Base-by-base conservation (phyloP, 2,329 filamentous ascomycete species). In the Fusarium tanahbumbuense region DNA sequence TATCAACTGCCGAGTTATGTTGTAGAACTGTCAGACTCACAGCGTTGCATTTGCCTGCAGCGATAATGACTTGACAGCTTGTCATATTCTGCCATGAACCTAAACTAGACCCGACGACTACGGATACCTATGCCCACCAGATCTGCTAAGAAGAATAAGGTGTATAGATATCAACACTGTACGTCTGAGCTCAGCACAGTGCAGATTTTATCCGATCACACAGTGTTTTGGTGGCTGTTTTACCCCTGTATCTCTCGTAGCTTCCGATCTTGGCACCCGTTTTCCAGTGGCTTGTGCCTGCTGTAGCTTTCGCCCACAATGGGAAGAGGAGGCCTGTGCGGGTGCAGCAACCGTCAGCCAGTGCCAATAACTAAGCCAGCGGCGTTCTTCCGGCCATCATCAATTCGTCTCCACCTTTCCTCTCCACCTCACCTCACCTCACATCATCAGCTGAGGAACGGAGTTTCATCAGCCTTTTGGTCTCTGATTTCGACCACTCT, bases 401-500 rank as follows among this genome's bases (percentile, higher is more conserved):
- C 42, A 45, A n/a, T 42, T 47, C 41, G 40, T 60, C 67, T 48
- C 61, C 66, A 56, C 66, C 27, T 16, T 40, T n/a, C n/a, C 27
- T 50, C 56, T 28, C 27, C 27, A 28, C 27, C 27, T 28, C 11
- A 28, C 27, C 27, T 28, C 11, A 28, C 27, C 27, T 41, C 22
- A 47, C 37, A 13, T 42, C 23, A 55, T 37, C 42, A 66, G 60
- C 55, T 67, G 60, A 58, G 68, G 55, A 62, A 61, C 60, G 47
- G 42, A 62, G 56, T 49, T 52, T 53, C 37, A 62, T 20, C 37
- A 30, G 20, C 27, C n/a, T 16, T 15, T 16, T 27, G 15, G 25
- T 42, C 49, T 32, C 10, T 18, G 8, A 12, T 61, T 16, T 23
- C 16, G 20, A 8, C 8, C 4, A 23, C 22, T 13, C 16, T 13